Percentiles rank a stretch among this genome's conserved stretches.
phyloP scores from a whole-genome alignment of 2,329 filamentous ascomycete species.

The Hypoxylon sp. region DNA sequence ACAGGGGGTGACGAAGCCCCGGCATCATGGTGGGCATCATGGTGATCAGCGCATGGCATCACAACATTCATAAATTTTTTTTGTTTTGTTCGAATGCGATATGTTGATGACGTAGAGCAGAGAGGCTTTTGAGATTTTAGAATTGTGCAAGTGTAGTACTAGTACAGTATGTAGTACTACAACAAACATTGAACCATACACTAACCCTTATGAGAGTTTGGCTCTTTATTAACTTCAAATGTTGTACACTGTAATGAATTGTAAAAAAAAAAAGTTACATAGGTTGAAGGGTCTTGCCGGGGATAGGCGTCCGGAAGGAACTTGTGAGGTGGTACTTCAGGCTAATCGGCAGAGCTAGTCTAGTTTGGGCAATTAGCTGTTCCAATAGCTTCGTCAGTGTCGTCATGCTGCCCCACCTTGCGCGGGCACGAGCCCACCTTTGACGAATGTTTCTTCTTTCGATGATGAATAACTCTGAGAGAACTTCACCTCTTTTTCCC shows the following conservation, averaged over 20 bases:
- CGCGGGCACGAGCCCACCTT: conserved; percentile 28
- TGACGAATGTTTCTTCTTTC: conserved; percentile 31
- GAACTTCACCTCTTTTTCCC: conserved; percentile 13
- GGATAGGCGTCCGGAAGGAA: conserved; percentile 23
- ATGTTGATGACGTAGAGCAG: conserved; percentile 32
- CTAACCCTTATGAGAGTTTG: conserved; percentile 1
- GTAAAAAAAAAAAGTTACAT: conserved; percentile 12
- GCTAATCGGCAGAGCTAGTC: conserved; percentile 38
- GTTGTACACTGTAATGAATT: background rate
- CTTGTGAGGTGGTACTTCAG: conserved; percentile 29
- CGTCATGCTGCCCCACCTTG: conserved; percentile 36
- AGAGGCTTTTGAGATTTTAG: conserved; percentile 15
- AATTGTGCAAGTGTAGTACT: background rate
- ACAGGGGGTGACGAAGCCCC: conserved; percentile 37
- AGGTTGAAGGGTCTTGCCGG: conserved; percentile 13
- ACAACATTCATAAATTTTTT: conserved; percentile 18
- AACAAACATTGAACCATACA: background rate
- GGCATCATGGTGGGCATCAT: conserved; percentile 44
- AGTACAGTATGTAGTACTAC: background rate
- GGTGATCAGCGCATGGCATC: conserved; percentile 31
- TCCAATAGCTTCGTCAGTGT: conserved; percentile 42
- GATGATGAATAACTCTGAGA: conserved; percentile 15
- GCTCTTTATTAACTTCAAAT: conserved; percentile 17
- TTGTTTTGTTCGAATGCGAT: conserved; percentile 15
- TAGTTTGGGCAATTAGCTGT: conserved; percentile 35